Conservation (phyloP, 2,329 filamentous ascomycete genomes). For the Hymenoscyphus albidus region DNA sequence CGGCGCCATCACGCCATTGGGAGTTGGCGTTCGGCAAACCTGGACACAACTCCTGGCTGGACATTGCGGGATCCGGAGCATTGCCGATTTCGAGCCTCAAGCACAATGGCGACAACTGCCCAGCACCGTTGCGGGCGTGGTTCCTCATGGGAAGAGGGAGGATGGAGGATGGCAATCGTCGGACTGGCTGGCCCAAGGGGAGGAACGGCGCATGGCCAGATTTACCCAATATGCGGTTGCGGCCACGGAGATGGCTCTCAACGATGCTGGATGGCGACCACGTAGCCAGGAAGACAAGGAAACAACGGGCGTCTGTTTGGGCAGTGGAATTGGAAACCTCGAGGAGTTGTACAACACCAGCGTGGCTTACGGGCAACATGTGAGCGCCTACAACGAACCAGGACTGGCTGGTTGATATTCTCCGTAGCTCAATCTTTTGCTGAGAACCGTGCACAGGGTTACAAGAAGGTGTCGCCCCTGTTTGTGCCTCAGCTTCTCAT, state of each 20-base stretch:
- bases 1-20: conserved; percentile 78
- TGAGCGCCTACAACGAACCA: conserved; percentile 37
- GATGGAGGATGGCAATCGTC: conserved; percentile 47
- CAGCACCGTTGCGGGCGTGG: conserved; percentile 78
- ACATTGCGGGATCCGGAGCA: conserved; percentile 74
- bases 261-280: conserved; percentile 70
- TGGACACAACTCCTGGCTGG: conserved; percentile 80
- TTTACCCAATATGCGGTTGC: conserved; percentile 92
- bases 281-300: conserved; percentile 57
- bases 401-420: conserved; percentile 1
- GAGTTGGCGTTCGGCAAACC: conserved; percentile 70
- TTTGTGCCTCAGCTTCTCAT: conserved; percentile 93
- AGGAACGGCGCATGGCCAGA: conserved; percentile 75
- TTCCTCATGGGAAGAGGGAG: conserved; percentile 55
- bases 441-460: conserved; percentile 56
- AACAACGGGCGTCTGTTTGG: conserved; percentile 83
- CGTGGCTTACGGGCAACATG: conserved; percentile 67
- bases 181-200: conserved; percentile 51
- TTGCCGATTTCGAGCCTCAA: conserved; percentile 50
- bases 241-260: conserved; percentile 78
- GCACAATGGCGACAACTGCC: conserved; percentile 65
- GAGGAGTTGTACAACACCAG: conserved; percentile 86
- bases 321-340: conserved; percentile 92
- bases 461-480: conserved; percentile 86
- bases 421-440: conserved; percentile 16